Percentiles rank a stretch among this genome's conserved stretches.
Conservation (phyloP, 805 yeast genomes). For the Metschnikowia cubensis region DNA sequence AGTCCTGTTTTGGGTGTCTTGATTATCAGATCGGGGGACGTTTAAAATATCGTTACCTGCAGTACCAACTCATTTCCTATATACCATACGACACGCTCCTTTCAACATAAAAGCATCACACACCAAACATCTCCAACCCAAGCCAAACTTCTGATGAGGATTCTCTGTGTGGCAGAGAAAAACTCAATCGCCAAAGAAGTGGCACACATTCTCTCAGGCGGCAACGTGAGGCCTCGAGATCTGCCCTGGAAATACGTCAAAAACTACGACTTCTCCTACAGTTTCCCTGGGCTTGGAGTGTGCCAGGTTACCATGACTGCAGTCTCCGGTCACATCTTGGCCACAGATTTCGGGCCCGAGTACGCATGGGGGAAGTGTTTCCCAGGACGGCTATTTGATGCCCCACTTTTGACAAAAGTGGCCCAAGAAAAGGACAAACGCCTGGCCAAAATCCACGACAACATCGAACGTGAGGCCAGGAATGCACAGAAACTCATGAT, state of each 20-base stretch:
- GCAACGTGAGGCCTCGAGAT: constrained; percentile 45
- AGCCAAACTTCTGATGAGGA: constrained; percentile 45
- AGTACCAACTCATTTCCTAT: not conserved
- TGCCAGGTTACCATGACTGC: constrained; percentile 89
- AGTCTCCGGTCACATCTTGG: constrained; percentile 80
- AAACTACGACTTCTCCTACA: constrained; percentile 73
- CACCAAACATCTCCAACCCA: not conserved
- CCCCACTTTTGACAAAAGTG: constrained; percentile 49
- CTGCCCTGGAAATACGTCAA: constrained; percentile 60
- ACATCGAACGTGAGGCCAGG: constrained; percentile 64
- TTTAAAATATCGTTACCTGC: not conserved
- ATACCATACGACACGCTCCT: not conserved
- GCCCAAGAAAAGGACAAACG: constrained; percentile 35
- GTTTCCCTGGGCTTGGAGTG: constrained; percentile 56
- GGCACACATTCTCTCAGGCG: constrained; percentile 72
- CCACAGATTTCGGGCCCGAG: constrained; percentile 58
- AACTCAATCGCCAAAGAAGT: constrained; percentile 91
- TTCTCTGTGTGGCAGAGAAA: constrained; percentile 95
- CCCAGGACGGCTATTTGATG: constrained; percentile 66
- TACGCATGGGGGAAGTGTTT: constrained; percentile 63
- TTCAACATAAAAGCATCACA: not conserved
- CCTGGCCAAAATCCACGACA: constrained; percentile 46
- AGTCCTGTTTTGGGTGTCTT: no score
- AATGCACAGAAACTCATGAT: constrained; percentile 67
- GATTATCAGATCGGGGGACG: not conserved